phyloP scores from a whole-genome alignment of 805 yeast species.

The Danielia oregonensis region DNA sequence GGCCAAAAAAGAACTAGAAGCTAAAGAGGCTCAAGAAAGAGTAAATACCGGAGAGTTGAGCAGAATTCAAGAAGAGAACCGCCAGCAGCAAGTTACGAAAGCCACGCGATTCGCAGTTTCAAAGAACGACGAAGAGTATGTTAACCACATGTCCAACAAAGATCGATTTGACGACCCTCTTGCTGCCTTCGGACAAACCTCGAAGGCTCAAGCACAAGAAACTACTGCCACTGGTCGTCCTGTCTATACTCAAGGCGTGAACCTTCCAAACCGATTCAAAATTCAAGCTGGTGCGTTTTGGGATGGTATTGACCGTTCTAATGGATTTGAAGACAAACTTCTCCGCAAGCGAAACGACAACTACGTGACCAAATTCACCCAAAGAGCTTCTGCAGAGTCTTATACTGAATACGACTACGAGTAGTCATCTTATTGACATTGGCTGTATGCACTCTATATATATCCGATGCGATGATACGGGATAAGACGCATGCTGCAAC shows the following conservation, averaged over 20 bases:
- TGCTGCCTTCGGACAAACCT: slow-evolving; percentile 34
- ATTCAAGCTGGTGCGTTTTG: slow-evolving; percentile 79
- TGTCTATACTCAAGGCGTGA: slow-evolving; percentile 47
- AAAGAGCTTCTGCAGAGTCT: slow-evolving; percentile 11
- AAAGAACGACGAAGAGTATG: slow-evolving; percentile 35
- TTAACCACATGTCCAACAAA: slow-evolving; percentile 26
- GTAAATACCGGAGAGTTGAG: slow-evolving; percentile 13
- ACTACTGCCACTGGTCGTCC: slow-evolving; percentile 44
- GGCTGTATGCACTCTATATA: not conserved
- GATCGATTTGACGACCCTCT: slow-evolving; percentile 65
- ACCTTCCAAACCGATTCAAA: slow-evolving; percentile 68
- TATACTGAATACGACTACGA: slow-evolving; percentile 18
- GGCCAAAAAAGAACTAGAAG: slow-evolving; percentile 3
- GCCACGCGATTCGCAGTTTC: slow-evolving; percentile 31
- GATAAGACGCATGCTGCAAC: not conserved
- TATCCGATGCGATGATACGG: too few species aligned
- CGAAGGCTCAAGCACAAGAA: slow-evolving; percentile 12
- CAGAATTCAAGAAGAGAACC: slow-evolving; percentile 12
- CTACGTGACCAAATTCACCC: slow-evolving; percentile 10
- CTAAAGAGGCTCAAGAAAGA: slow-evolving; percentile 9
- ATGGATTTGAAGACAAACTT: slow-evolving; percentile 75
- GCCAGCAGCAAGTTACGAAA: slow-evolving; percentile 12
- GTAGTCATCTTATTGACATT: slow-evolving; percentile 1
- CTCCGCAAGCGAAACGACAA: slow-evolving; percentile 35
- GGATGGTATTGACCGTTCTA: slow-evolving; percentile 91